These are phyloP conservation scores for Kazachstania sp. DNA, from an alignment of 1,139 yeast species.

Conservation along the genomic window DNA sequence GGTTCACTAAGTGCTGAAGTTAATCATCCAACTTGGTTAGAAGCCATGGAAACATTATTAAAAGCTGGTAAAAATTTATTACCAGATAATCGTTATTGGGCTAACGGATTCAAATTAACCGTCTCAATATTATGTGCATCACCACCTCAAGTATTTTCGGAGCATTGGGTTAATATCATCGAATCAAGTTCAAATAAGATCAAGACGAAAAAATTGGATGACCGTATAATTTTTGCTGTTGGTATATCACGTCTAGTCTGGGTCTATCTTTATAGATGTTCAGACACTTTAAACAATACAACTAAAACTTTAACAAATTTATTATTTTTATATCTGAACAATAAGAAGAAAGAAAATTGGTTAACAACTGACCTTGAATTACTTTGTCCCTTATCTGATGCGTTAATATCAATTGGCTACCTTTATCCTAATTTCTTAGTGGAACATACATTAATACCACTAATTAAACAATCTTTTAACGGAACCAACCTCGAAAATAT, in stretches of 20 bases:
- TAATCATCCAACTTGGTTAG: slow-evolving; percentile 92
- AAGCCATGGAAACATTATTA: slow-evolving; percentile 60
- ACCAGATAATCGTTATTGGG: slow-evolving; percentile 56
- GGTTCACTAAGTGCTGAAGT: slow-evolving; percentile 87
- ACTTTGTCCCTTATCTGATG: slow-evolving; percentile 58
- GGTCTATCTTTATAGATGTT: slow-evolving; percentile 80
- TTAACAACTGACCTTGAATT: slow-evolving; percentile 52
- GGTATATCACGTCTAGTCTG: slow-evolving; percentile 70
- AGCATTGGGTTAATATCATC: slow-evolving; percentile 63
- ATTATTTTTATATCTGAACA: slow-evolving; percentile 48
- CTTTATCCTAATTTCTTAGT: slow-evolving; percentile 71
- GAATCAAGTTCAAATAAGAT: slow-evolving; percentile 41
- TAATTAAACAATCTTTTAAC: slow-evolving; percentile 48
- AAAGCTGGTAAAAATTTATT: slow-evolving; percentile 41
- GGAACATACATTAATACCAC: slow-evolving; percentile 61
- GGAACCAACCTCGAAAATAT: slow-evolving; percentile 52
- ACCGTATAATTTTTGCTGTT: slow-evolving; percentile 53
- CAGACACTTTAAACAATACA: slow-evolving; percentile 83
- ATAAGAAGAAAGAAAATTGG: slow-evolving; percentile 67
- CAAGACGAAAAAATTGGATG: slow-evolving; percentile 43
- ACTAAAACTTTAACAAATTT: slow-evolving; percentile 57
- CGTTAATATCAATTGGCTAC: slow-evolving; percentile 68
- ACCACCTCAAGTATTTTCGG: slow-evolving; percentile 65
- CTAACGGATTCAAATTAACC: slow-evolving; percentile 58
- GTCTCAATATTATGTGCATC: slow-evolving; percentile 75